Evolutionary conservation across 2,329 filamentous ascomycete genomes (phyloP).

Genomic region (Phaeomoniella chlamydospora): DNA sequence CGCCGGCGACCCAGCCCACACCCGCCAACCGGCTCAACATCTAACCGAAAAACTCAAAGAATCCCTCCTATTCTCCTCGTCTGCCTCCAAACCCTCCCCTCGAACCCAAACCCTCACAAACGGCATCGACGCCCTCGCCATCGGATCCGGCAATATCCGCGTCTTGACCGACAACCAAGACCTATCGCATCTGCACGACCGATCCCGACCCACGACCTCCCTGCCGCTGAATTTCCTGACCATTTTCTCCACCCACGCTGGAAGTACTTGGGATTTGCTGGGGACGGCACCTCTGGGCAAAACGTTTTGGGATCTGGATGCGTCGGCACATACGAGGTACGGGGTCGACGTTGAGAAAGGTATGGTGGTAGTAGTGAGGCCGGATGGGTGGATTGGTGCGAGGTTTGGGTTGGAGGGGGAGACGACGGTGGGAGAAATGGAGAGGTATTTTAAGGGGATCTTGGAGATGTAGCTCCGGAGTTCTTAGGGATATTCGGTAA

Average conservation of each 20-base stretch:
- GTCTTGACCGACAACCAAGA: not conserved
- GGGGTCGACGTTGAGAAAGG: conserved; percentile 8
- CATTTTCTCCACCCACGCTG: conserved; percentile 15
- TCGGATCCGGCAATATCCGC: not conserved
- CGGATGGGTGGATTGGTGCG: conserved; percentile 11
- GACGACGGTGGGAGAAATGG: conserved; percentile 4
- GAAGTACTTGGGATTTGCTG: conserved; percentile 19
- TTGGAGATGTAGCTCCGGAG: no score
- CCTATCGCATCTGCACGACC: not conserved
- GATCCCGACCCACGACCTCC: conserved; percentile 1
- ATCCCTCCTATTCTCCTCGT: conserved; percentile 49
- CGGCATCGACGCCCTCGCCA: conserved; percentile 2
- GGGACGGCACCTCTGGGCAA: conserved; percentile 17
- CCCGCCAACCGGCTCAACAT: conserved; percentile 40
- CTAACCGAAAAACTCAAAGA: conserved; percentile 70
- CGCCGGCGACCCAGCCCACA: conserved; percentile 6
- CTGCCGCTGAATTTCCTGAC: conserved; percentile 12
- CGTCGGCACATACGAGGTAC: conserved; percentile 18
- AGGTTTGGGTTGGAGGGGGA: conserved; percentile 4
- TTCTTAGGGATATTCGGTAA: no score
- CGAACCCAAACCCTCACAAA: conserved; percentile 1
- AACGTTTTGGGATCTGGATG: conserved; percentile 19
- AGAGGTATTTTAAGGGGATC: not conserved
- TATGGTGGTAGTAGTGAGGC: conserved; percentile 8
- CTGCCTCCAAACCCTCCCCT: not conserved